phyloP scores from a whole-genome alignment of 2,329 filamentous ascomycete species.

The Cordyceps tenuipes region DNA sequence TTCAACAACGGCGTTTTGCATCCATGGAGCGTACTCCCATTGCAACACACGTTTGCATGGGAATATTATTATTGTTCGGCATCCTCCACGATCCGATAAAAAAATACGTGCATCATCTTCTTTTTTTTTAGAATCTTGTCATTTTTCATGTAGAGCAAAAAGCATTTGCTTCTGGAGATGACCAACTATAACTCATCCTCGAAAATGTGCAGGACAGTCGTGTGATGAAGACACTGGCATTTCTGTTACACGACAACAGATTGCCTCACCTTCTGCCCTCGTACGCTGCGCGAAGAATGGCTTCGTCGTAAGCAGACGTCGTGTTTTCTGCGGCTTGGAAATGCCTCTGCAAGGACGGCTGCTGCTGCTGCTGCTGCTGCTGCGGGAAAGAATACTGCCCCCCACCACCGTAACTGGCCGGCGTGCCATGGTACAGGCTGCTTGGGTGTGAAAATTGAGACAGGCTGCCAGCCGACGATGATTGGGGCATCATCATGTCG shows the following conservation, averaged over 20 bases:
- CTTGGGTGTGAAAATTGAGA: constrained; percentile 40
- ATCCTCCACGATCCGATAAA: constrained; percentile 35
- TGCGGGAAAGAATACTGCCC: background rate
- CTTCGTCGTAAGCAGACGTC: constrained; percentile 27
- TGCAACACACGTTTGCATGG: constrained; percentile 2
- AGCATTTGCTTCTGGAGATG: background rate
- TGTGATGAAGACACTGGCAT: background rate
- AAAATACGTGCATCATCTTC: constrained; percentile 13
- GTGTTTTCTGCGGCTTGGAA: constrained; percentile 25
- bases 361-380: background rate
- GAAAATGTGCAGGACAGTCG: background rate
- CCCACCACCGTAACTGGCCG: constrained; percentile 14
- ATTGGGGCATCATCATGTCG: constrained; percentile 12
- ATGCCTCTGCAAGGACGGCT: constrained; percentile 16
- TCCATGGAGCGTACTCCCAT: constrained; percentile 19
- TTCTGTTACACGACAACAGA: too few species aligned
- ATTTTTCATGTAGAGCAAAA: constrained; percentile 6
- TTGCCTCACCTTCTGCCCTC: constrained; percentile 19
- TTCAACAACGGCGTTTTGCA: constrained; percentile 46
- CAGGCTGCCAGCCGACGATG: constrained; percentile 20
- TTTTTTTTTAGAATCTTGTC: background rate
- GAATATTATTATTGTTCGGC: constrained; percentile 16
- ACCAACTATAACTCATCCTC: background rate
- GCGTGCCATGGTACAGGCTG: constrained; percentile 43
- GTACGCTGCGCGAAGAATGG: constrained; percentile 27